Evolutionary conservation across 768 basidiomycete species (phyloP), one percentile per base, ranked within the genome.

Genomic region (Chlorophyllum brunneum): DNA sequence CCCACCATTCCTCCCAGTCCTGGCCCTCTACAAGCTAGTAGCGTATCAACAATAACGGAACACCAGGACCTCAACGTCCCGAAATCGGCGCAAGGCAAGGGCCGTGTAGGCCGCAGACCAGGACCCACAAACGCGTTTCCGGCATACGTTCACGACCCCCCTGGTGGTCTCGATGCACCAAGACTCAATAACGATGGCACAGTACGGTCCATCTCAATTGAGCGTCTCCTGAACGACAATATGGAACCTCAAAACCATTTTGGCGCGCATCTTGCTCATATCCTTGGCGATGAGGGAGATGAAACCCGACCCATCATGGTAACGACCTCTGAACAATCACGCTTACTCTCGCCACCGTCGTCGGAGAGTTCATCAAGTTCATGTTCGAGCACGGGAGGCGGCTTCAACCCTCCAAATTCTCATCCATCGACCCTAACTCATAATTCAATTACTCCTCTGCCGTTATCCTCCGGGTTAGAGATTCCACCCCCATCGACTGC

Each of bases 381-480:
- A 16, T 15, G 11, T 11, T 47, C 45, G 11, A 24, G 45, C 16
- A 15, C 45, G 4, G 30, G 31, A 11, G 22, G 5, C 10, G 18
- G 29, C 31, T 47, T 27, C 11, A 30, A 11, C 23, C 30, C 45
- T 20, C n/a, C n/a, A n/a, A n/a, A n/a, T n/a, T n/a, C n/a, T 23
- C 9, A 23, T 33, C 0, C 4, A 11, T 45, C 27, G 29, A 34
- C 6, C n/a, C n/a, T n/a, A n/a, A n/a, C n/a, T n/a, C n/a, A n/a
- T n/a, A n/a, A 47, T 59, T 1, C 61, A 59, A 11, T 48, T 60
- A 20, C 57, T 54, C 23, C 20, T 7, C 18, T 15, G 10, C 27
- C 45, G 8, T 34, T 20, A 59, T 58, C 9, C 53, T 58, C 4
- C 54, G 53, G 24, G 48, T 51, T 16, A 48, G 13, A 24, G 30